Conservation (phyloP, 306 rosid species). For the Vigna nakashimae region DNA sequence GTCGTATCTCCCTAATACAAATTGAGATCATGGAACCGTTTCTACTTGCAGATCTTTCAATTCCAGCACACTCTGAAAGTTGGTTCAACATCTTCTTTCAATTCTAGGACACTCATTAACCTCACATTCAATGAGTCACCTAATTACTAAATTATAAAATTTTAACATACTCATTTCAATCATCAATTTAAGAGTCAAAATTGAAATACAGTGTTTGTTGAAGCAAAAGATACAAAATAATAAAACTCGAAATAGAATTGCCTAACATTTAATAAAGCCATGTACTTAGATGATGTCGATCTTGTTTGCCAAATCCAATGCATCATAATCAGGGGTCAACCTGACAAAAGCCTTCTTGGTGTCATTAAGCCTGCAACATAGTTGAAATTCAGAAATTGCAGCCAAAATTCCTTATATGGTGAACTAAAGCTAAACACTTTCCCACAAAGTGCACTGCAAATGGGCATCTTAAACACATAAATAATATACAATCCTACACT, state of each 20-base stretch:
- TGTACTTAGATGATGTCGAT: conserved; percentile 77
- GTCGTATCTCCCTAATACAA: no score
- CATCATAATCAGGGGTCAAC: conserved; percentile 87
- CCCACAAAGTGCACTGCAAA: not conserved
- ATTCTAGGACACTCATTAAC: not conserved
- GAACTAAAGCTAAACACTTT: not conserved
- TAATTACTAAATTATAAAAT: not conserved
- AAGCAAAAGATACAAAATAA: conserved; percentile 25
- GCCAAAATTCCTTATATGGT: not conserved
- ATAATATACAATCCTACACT: not conserved
- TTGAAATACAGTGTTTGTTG: conserved; percentile 41
- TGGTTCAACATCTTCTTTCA: no score
- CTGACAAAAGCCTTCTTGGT: conserved; percentile 92
- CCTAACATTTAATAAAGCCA: conserved; percentile 24
- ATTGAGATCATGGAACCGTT: no score
- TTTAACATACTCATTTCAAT: not conserved
- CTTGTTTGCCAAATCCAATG: conserved; percentile 90
- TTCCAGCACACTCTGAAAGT: no score
- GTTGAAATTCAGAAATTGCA: conserved; percentile 28
- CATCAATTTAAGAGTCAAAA: conserved; percentile 43
- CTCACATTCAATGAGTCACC: not conserved
- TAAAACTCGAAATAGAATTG: conserved; percentile 34
- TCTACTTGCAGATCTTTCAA: no score
- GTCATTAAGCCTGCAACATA: conserved; percentile 80
- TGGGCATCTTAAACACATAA: not conserved